Conservation (phyloP, 2,329 filamentous ascomycete genomes). For the Fusarium falciforme region DNA sequence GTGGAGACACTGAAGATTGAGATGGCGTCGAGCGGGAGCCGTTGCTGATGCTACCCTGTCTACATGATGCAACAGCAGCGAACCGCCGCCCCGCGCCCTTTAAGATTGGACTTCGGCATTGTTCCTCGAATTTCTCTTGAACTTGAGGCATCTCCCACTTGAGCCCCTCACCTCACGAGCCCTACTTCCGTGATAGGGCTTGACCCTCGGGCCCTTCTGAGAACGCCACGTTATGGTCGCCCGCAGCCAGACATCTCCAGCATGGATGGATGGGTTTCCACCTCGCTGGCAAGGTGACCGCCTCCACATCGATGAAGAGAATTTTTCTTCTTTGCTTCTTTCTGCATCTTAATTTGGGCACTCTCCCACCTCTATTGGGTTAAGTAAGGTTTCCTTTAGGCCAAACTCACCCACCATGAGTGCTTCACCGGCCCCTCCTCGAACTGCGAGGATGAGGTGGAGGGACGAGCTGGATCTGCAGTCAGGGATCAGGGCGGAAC, state of each 20-base stretch:
- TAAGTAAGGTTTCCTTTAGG: constrained; percentile 14
- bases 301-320: constrained; percentile 45
- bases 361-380: constrained; percentile 22
- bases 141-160: constrained; percentile 25
- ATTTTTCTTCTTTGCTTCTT: constrained; percentile 25
- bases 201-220: constrained; percentile 31
- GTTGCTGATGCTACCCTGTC: constrained; percentile 31
- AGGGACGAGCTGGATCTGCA: constrained; percentile 42
- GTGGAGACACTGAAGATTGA: constrained; percentile 25
- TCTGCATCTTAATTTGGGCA: constrained; percentile 17
- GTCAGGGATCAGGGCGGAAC: constrained; percentile 40
- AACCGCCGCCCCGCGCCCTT: constrained; percentile 27
- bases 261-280: constrained; percentile 38
- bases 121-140: constrained; percentile 6
- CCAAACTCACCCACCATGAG: constrained; percentile 28
- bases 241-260: constrained; percentile 30
- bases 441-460: constrained; percentile 35
- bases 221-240: constrained; percentile 41
- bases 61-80: constrained; percentile 29
- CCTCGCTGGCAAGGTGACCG: constrained; percentile 42
- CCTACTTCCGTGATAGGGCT: constrained; percentile 34
- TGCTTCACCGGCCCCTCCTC: constrained; percentile 14
- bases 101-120: constrained; percentile 28
- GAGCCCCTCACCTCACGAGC: constrained; percentile 15
- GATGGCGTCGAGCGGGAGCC: constrained; percentile 33